Conservation (phyloP, 441 rosid genomes). For the Mallotus japonicus region DNA sequence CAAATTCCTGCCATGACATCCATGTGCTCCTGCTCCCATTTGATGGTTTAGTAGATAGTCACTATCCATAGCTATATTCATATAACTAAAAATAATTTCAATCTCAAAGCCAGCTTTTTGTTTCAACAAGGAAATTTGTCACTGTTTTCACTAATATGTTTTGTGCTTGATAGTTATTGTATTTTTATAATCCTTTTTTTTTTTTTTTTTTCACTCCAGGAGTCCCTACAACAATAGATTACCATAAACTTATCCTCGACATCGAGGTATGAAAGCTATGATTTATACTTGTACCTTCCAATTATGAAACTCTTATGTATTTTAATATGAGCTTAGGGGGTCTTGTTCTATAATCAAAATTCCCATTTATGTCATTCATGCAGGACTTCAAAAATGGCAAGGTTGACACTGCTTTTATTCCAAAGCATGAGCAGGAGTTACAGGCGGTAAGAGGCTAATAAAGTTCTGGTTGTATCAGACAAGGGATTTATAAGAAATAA, state of each 20-base stretch:
- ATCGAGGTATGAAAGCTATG: slow-evolving; percentile 54
- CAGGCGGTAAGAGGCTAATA: slow-evolving; percentile 51
- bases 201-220: slow-evolving; percentile 39
- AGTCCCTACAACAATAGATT: slow-evolving; percentile 89
- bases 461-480: neutral
- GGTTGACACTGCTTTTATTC: slow-evolving; percentile 94
- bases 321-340: neutral
- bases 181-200: neutral
- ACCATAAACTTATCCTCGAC: slow-evolving; percentile 95
- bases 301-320: neutral
- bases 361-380: slow-evolving; percentile 7
- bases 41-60: neutral
- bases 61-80: no score
- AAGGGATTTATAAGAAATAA: no score
- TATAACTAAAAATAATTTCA: no score
- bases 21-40: neutral
- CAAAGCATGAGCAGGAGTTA: slow-evolving; percentile 88
- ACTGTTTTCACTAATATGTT: no score
- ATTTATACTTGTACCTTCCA: slow-evolving; percentile 1
- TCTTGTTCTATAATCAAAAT: slow-evolving; percentile 9
- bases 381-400: slow-evolving; percentile 93
- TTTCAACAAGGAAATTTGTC: no score
- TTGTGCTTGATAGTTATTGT: no score
- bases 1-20: neutral
- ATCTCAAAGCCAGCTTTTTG: no score